A percentile compares a stretch with the other conserved stretches of the same genome.
These are phyloP conservation scores for Neofusicoccum umdonicola DNA, from an alignment of 2,329 filamentous ascomycete species.

Conservation along the genomic window DNA sequence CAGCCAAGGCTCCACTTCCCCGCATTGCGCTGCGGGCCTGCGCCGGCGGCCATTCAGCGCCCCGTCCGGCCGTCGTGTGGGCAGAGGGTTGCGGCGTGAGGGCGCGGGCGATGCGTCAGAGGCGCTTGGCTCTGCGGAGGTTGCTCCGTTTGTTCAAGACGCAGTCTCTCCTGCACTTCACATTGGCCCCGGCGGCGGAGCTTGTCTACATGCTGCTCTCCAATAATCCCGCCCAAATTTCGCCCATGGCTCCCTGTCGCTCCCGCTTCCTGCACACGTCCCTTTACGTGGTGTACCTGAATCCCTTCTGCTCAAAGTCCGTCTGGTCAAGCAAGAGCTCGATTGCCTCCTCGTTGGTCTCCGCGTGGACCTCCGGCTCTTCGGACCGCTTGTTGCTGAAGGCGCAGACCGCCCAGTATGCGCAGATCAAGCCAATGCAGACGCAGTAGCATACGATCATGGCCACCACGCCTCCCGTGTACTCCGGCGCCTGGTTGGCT, in stretches of 20 bases:
- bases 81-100: no score
- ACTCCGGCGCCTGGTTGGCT: constrained; percentile 39
- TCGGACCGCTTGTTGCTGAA: background rate
- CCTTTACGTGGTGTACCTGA: constrained; percentile 18
- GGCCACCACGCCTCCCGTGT: constrained; percentile 28
- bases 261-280: background rate
- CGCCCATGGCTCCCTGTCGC: background rate
- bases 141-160: no score
- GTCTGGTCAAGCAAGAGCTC: constrained; percentile 19
- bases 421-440: constrained; percentile 13
- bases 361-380: background rate
- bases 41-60: background rate
- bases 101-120: no score
- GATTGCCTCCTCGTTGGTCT: background rate
- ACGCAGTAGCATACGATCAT: constrained; percentile 15
- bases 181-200: no score
- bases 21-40: background rate
- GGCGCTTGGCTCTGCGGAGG: no score
- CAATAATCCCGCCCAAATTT: background rate
- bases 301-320: constrained; percentile 21
- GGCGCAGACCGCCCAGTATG: constrained; percentile 7
- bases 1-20: background rate
- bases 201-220: no score
- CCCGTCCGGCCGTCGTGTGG: no score
- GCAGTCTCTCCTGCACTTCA: no score